A percentile compares a stretch with the other conserved stretches of the same genome.
Conservation (phyloP, 768 basidiomycete genomes). For the Tephrocybe sp. region DNA sequence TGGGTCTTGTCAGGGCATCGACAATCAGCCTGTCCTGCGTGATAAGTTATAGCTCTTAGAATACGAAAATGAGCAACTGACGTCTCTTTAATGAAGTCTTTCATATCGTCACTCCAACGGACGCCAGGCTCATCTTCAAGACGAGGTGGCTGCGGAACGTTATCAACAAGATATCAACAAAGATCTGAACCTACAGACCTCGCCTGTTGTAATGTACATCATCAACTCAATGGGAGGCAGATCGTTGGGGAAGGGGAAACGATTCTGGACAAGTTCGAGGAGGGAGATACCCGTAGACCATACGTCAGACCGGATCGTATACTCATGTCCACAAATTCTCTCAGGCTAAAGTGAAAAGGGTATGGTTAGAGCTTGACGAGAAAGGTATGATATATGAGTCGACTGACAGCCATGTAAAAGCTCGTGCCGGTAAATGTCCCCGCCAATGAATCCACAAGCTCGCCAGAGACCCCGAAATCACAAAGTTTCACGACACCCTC, state of each 20-base stretch:
- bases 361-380: constrained; percentile 9
- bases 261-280: constrained; percentile 90
- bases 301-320: constrained; percentile 94
- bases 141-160: constrained; percentile 63
- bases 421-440: constrained; percentile 98
- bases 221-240: constrained; percentile 93
- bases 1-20: constrained; percentile 67
- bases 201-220: constrained; percentile 82
- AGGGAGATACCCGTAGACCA: constrained; percentile 97
- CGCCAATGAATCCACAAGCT: constrained; percentile 87
- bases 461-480: constrained; percentile 98
- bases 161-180: constrained; percentile 13
- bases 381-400: neutral
- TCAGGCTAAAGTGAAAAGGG: constrained; percentile 63
- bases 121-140: constrained; percentile 72
- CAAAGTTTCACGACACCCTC: constrained; percentile 90
- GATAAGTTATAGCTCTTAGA: neutral
- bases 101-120: constrained; percentile 83
- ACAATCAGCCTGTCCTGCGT: constrained; percentile 40
- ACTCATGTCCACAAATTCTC: constrained; percentile 88
- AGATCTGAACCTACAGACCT: constrained; percentile 43
- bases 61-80: constrained; percentile 37
- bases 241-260: constrained; percentile 93
- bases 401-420: constrained; percentile 96
- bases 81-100: constrained; percentile 88